Evolutionary conservation across 2,329 filamentous ascomycete genomes (phyloP).

Genomic region (Verticillium tricorpus): DNA sequence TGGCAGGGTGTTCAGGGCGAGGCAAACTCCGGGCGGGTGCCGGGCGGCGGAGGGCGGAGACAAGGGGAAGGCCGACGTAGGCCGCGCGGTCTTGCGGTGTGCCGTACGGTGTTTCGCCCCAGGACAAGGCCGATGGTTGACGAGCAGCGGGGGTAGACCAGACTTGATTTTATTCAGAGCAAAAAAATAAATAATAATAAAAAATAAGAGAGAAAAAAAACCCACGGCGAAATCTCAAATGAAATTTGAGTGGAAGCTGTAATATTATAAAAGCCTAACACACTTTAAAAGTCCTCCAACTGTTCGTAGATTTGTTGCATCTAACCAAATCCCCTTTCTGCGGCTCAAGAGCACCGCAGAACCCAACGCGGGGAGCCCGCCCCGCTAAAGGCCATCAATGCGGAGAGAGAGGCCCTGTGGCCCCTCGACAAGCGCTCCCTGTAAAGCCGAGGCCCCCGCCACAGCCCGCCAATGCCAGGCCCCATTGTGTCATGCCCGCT

Average conservation of each 20-base stretch:
- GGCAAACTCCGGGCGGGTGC: background rate
- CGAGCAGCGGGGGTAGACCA: too few species aligned
- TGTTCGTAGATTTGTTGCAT: too few species aligned
- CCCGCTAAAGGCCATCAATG: background rate
- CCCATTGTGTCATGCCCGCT: constrained; percentile 1
- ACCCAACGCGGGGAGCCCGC: background rate
- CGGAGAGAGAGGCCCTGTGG: background rate
- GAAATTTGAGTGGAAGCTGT: fast-evolving
- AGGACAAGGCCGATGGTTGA: too few species aligned
- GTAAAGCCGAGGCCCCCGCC: too few species aligned
- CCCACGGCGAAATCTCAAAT: too few species aligned
- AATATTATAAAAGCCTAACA: too few species aligned
- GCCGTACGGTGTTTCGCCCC: background rate
- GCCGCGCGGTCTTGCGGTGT: background rate
- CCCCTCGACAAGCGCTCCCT: background rate
- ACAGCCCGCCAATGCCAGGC: background rate
- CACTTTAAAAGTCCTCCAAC: too few species aligned
- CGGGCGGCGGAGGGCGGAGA: background rate
- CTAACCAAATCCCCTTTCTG: too few species aligned
- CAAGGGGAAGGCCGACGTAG: background rate
- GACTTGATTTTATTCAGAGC: too few species aligned
- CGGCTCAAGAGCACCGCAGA: background rate
- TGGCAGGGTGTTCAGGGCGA: background rate
- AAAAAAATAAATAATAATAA: too few species aligned
- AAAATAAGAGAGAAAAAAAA: too few species aligned